A percentile compares a stretch with the other conserved stretches of the same genome.
Conservation (phyloP, 1,139 yeast genomes). For the Debaryomyces sp. region DNA sequence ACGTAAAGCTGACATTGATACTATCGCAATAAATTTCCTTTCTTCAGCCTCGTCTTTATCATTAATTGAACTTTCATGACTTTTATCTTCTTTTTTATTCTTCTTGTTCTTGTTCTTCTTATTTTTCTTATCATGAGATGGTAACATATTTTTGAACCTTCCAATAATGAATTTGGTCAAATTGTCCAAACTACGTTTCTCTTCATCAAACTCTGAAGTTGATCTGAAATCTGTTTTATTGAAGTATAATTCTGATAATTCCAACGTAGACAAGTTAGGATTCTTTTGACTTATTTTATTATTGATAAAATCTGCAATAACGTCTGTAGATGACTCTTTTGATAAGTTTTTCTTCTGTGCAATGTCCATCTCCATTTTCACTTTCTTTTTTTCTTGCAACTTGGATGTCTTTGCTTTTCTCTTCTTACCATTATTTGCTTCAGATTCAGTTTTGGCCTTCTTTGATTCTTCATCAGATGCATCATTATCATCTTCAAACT, state of each 20-base stretch:
- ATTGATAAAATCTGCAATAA: constrained; percentile 63
- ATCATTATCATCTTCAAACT: constrained; percentile 14
- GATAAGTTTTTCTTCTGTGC: constrained; percentile 55
- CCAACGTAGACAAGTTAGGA: constrained; percentile 63
- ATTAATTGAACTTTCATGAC: constrained; percentile 2
- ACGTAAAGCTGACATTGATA: constrained; percentile 70
- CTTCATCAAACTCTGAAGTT: constrained; percentile 50
- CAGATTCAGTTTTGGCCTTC: constrained; percentile 16
- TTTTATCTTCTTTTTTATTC: constrained; percentile 11
- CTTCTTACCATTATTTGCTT: constrained; percentile 23
- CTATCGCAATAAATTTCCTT: constrained; percentile 54
- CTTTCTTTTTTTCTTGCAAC: constrained; percentile 53
- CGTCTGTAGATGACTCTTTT: constrained; percentile 47
- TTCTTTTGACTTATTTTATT: constrained; percentile 51
- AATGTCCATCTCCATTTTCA: constrained; percentile 61
- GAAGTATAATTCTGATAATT: constrained; percentile 59
- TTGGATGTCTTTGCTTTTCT: constrained; percentile 35
- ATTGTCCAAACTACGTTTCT: constrained; percentile 46
- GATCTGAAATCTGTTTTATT: constrained; percentile 51
- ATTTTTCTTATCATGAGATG: constrained; percentile 24
- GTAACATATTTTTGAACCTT: constrained; percentile 49
- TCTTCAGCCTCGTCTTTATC: constrained; percentile 22
- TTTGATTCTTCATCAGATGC: not conserved
- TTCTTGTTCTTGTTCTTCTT: constrained; percentile 14
- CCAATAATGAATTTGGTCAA: constrained; percentile 45